Base-by-base conservation (phyloP, 75 land plant species). In the Adiantum capillusveneris region DNA sequence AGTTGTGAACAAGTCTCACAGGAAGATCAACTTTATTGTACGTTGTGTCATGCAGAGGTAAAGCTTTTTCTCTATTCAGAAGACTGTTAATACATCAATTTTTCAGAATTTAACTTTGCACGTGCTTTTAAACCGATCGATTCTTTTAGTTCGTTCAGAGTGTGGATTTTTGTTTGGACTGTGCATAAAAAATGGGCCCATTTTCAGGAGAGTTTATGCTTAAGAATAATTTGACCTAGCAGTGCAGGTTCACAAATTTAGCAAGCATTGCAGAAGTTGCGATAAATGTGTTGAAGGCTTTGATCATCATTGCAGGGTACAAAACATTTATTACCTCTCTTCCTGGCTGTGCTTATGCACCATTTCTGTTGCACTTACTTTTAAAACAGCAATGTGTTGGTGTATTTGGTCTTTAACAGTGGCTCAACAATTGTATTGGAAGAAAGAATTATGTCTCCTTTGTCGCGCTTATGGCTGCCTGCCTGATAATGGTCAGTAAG, bases 221-320 rank as follows among this genome's bases (percentile, higher is more conserved):
- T 27, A 6, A 26, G 14, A 26, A 7, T 1, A 20, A 22, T 17
- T 17, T 26, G 57, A n/a, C 1, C 12, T 25, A 17, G 57, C 55
- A 53, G 28, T 71, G 59, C 73, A 94, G 96, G 96, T 90, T n/a
- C 85, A 82, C 18, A 94, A 84, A 64, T 84, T 79, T 65, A 95
- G 99, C 75, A 95, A 95, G 64, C 99, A 95, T 64, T 95, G 99
- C 67, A 71, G 92, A 65, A 90, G 86, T 57, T 95, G 99, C 67
- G 97, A 90, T 70, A 95, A 95, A 68, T 95, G 99, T 71, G 96
- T 90, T 57, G 96, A 95, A 74, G 92, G 92, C 0, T 95, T 95
- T 74, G 99, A 95, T 69, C 96, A 90, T 73, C 99, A 95, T 68
- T 95, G 96, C 68, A 83, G 99, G 70, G 99, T 95, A 69, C 25